Base-by-base conservation (phyloP, 2,329 filamentous ascomycete genomes). In the Ascochyta pisi region DNA sequence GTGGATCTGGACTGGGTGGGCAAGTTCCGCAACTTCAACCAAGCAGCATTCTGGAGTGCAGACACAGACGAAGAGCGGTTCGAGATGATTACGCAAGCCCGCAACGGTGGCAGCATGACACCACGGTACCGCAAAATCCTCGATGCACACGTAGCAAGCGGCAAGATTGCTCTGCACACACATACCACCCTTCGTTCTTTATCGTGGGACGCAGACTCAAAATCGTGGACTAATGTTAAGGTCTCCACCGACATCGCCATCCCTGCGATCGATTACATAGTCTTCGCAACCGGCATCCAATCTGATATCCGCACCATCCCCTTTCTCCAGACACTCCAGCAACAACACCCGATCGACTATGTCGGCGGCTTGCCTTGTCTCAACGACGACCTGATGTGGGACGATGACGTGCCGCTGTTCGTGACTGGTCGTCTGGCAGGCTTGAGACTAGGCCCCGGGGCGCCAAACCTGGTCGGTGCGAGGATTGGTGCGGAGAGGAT, bases 1-100 rank as follows among this genome's bases (percentile, higher is more conserved):
- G 83, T 94, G 23, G 85, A 87, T 53, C 80, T 94, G 1, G 82
- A 84, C 43, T 95, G 91, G 91, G 89, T 94, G 73, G 89, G 88
- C 9, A 94, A 94, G 70, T 94, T 90, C 73, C 86, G 88, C 52
- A 94, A 94, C 70, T 84, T 86, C 50, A 86, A 90, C 63, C 89
- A 93, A 69, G 87, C 90, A 0, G 82, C 83, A 0, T 95, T 93
- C 73, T 93, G 89, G 88, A 86, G 84, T 6, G 89, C 89, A 3
- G 89, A 92, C 63, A 85, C 84, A 6, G 87, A 91, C 57, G 82
- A 86, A 81, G 84, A 93, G 73, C 82, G 89, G 3, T 81, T 87
- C 27, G 81, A 86, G 33, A 89, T 90, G 74, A 82, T 90, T 59
- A 81, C 82, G 60, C 75, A 79, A 40, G 90, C 90, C 0, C 82